Conservation (phyloP, 768 basidiomycete species). For the Pulveroboletus sp. region DNA sequence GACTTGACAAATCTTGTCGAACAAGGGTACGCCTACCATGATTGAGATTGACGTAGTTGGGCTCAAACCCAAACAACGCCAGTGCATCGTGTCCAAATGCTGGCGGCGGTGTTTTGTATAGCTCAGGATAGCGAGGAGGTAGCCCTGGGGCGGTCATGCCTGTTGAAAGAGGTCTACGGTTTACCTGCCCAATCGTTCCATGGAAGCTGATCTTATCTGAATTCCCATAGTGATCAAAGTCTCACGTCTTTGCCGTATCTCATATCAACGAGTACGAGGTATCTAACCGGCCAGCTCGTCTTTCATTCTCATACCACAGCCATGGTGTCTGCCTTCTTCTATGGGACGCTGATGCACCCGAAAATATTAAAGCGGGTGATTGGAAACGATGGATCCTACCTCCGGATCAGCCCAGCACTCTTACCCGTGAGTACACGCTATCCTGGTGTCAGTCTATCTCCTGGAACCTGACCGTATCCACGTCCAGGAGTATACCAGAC, state of each 20-base stretch:
- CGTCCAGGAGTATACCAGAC: conserved; percentile 69
- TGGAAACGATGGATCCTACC: conserved; percentile 54
- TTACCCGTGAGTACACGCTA: conserved; percentile 48
- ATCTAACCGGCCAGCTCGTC: not conserved
- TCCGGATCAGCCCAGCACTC: conserved; percentile 70
- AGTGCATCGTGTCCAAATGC: conserved; percentile 53
- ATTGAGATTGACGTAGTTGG: conserved; percentile 61
- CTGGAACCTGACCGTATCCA: not conserved
- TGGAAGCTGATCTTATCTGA: not conserved
- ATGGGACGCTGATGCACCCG: conserved; percentile 89
- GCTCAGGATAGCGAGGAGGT: not conserved
- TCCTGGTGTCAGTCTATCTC: not conserved
- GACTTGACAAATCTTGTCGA: not conserved
- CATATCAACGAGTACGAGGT: too few species aligned
- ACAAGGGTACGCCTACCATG: conserved; percentile 39
- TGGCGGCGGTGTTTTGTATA: conserved; percentile 31
- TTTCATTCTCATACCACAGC: not conserved
- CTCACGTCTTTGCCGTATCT: not conserved
- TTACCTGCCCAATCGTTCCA: too few species aligned
- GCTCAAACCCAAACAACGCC: conserved; percentile 52
- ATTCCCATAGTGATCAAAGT: too few species aligned
- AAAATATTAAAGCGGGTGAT: conserved; percentile 76
- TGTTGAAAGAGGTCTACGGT: too few species aligned
- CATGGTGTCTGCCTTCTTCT: conserved; percentile 66
- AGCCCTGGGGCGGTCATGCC: conserved; percentile 7